Conservation (phyloP, 1,284 basidiomycete species). For the Ustanciosporium gigantosporum region DNA sequence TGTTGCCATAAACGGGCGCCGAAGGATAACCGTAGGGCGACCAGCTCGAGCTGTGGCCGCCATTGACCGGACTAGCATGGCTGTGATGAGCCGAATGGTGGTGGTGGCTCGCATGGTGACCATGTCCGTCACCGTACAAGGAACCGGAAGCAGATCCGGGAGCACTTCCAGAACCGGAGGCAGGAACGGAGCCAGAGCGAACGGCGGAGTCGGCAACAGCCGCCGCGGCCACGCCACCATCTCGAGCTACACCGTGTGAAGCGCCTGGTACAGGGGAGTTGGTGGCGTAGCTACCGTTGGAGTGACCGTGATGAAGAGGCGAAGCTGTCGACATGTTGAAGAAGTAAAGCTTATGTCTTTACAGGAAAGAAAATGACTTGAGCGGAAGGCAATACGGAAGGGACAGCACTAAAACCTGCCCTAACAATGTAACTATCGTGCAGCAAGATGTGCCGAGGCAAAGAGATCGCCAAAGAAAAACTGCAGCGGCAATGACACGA, state of each 20-base stretch:
- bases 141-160: constrained; percentile 40
- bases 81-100: constrained; percentile 30
- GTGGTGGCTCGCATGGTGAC: constrained; percentile 26
- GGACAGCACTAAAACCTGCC: no score
- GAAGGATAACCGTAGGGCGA: constrained; percentile 42
- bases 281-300: constrained; percentile 34
- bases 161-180: constrained; percentile 33
- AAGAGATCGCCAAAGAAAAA: neutral
- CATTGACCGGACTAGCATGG: constrained; percentile 36
- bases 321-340: constrained; percentile 37
- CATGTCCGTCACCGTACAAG: constrained; percentile 39
- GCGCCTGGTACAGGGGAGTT: constrained; percentile 34
- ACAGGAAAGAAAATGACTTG: no score
- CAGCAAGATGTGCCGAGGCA: no score
- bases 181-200: constrained; percentile 33
- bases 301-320: constrained; percentile 41
- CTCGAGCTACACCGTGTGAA: constrained; percentile 16
- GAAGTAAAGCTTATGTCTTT: neutral
- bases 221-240: constrained; percentile 28
- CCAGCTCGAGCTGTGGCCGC: constrained; percentile 40
- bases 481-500: no score
- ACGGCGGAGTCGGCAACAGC: constrained; percentile 32
- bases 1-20: constrained; percentile 35
- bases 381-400: no score
- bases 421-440: no score